phyloP scores from a whole-genome alignment of 805 yeast genomes.

The Wickerhamomyces queroliae region DNA sequence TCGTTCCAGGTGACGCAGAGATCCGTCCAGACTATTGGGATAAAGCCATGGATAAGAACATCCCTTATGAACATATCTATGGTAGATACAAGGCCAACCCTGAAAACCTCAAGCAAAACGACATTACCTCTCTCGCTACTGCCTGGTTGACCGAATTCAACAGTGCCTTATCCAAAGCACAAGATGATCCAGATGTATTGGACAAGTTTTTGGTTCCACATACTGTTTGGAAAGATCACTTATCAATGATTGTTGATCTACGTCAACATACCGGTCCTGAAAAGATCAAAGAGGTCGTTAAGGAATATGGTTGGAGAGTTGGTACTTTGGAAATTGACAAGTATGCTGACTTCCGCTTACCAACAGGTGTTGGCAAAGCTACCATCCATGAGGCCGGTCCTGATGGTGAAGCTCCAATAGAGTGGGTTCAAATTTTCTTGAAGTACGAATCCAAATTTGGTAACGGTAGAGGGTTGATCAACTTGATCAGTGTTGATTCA shows the following conservation, averaged over 20 bases:
- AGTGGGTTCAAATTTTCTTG: slow-evolving; percentile 29
- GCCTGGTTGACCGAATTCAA: slow-evolving; percentile 29
- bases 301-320: slow-evolving; percentile 14
- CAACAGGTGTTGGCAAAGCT: slow-evolving; percentile 24
- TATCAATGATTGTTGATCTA: slow-evolving; percentile 27
- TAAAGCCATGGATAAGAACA: slow-evolving; percentile 18
- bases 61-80: slow-evolving; percentile 22
- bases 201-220: slow-evolving; percentile 23
- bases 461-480: slow-evolving; percentile 27
- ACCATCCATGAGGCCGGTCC: slow-evolving; percentile 24
- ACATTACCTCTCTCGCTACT: slow-evolving; percentile 17
- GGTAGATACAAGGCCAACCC: slow-evolving; percentile 24
- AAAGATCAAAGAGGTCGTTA: slow-evolving; percentile 18
- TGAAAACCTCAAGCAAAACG: slow-evolving; percentile 18
- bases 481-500: slow-evolving; percentile 26
- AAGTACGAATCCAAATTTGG: slow-evolving; percentile 28
- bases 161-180: slow-evolving; percentile 10
- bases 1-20: slow-evolving; percentile 17
- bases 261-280: slow-evolving; percentile 27
- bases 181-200: slow-evolving; percentile 11
- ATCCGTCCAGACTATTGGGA: slow-evolving; percentile 19
- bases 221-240: slow-evolving; percentile 33
- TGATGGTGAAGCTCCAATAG: slow-evolving; percentile 22
- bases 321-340: slow-evolving; percentile 24
- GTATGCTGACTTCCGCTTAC: slow-evolving; percentile 23